These are phyloP conservation scores for Cunninghamia lanceolata DNA, from an alignment of 75 land plant species.

Conservation along the genomic window DNA sequence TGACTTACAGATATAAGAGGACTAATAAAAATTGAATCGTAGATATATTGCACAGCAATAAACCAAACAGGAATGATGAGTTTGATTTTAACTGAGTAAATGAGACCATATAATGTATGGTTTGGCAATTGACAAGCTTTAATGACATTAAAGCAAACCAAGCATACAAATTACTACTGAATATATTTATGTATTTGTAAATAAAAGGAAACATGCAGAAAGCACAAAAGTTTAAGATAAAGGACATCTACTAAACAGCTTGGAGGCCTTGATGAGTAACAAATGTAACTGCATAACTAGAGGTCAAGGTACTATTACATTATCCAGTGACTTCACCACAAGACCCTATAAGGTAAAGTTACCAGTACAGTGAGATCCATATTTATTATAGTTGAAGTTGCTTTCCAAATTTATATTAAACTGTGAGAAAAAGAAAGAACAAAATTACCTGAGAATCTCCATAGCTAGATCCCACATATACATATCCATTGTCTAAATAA, in stretches of 20 bases:
- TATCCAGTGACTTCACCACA: neutral
- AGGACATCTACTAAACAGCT: neutral
- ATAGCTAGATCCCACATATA: constrained; percentile 93
- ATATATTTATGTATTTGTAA: too few relatives aligned
- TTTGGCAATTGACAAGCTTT: too few relatives aligned
- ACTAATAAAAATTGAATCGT: too few relatives aligned
- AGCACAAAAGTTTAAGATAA: too few relatives aligned
- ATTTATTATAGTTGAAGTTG: neutral
- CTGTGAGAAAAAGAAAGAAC: neutral
- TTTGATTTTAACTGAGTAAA: too few relatives aligned
- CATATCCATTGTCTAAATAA: constrained; percentile 94
- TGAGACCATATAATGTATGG: too few relatives aligned
- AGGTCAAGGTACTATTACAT: neutral
- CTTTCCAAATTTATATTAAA: neutral
- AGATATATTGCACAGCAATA: too few relatives aligned
- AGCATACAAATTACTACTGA: too few relatives aligned
- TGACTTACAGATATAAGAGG: too few relatives aligned
- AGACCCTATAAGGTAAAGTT: neutral
- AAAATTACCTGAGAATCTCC: constrained; percentile 92
- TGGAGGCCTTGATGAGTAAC: neutral
- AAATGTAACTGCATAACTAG: neutral
- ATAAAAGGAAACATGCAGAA: too few relatives aligned
- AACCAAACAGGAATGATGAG: too few relatives aligned
- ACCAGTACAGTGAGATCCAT: neutral
- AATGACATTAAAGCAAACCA: too few relatives aligned